Percentiles rank a stretch among this genome's conserved stretches.
Evolutionary conservation across 2,329 filamentous ascomycete genomes (phyloP).

Genomic region (Nothophaeocryptopus gaeumannii): DNA sequence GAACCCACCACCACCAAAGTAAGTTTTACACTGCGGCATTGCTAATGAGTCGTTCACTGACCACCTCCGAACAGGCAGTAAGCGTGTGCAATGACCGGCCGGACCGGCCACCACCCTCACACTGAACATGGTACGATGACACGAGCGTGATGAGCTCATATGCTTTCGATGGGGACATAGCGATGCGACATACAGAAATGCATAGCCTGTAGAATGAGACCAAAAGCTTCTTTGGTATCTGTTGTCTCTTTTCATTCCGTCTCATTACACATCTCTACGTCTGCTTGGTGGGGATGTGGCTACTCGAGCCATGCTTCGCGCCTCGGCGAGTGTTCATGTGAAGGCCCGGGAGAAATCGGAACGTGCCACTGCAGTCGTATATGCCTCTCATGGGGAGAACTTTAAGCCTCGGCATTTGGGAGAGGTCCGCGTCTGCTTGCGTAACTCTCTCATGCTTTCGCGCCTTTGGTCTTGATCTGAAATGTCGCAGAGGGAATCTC

Average conservation of each 20-base stretch:
- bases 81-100: background rate
- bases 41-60: background rate
- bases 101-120: too few species aligned
- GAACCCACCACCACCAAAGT: constrained; percentile 79
- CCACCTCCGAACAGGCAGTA: background rate
- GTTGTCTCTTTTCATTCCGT: too few species aligned
- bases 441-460: constrained; percentile 56
- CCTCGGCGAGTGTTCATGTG: too few species aligned
- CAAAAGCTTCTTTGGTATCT: constrained; percentile 11
- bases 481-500: constrained; percentile 89
- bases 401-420: too few species aligned
- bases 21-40: constrained; percentile 27
- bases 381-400: too few species aligned
- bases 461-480: constrained; percentile 81
- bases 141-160: constrained; percentile 1
- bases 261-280: background rate
- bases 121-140: constrained; percentile 10
- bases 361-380: too few species aligned
- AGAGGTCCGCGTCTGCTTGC: too few species aligned
- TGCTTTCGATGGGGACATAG: constrained; percentile 9
- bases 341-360: too few species aligned
- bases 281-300: too few species aligned
- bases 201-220: constrained; percentile 11
- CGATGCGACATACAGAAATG: constrained; percentile 11
- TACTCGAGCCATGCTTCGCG: too few species aligned